Conservation (phyloP, 169 alveolate species). For the Plasmodium falciparum region DNA sequence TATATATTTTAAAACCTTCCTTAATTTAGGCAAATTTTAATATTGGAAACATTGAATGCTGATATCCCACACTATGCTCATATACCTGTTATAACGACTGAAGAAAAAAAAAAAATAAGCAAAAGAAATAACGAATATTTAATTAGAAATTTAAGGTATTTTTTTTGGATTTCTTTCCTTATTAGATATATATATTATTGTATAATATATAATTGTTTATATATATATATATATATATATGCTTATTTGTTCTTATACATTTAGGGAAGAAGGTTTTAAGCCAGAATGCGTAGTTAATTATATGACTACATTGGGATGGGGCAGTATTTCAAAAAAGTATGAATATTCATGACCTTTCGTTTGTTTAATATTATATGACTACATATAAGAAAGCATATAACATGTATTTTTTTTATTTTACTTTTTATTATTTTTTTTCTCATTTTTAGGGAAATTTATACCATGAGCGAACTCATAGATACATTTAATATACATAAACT, state of each 20-base stretch:
- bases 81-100: slow-evolving; percentile 64
- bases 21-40: slow-evolving; percentile 60
- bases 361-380: too few relatives aligned
- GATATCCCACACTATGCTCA: slow-evolving; percentile 77
- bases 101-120: slow-evolving; percentile 76
- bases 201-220: not conserved
- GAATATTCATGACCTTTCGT: not conserved
- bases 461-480: slow-evolving; percentile 47
- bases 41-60: slow-evolving; percentile 77
- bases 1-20: not conserved
- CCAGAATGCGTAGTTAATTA: slow-evolving; percentile 68
- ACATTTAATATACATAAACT: slow-evolving; percentile 26
- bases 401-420: not conserved
- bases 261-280: slow-evolving; percentile 64
- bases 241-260: not conserved
- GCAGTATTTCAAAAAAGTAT: slow-evolving; percentile 55
- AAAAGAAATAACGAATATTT: slow-evolving; percentile 76
- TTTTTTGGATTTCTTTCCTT: not conserved
- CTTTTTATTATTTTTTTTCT: not conserved
- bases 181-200: not conserved
- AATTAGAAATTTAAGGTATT: slow-evolving; percentile 50
- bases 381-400: too few relatives aligned
- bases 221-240: not conserved
- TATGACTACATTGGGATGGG: slow-evolving; percentile 69
- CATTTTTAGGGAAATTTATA: slow-evolving; percentile 46